These are phyloP conservation scores for Kluyveromyces siamensis DNA, from an alignment of 805 yeast species.

Conservation along the genomic window DNA sequence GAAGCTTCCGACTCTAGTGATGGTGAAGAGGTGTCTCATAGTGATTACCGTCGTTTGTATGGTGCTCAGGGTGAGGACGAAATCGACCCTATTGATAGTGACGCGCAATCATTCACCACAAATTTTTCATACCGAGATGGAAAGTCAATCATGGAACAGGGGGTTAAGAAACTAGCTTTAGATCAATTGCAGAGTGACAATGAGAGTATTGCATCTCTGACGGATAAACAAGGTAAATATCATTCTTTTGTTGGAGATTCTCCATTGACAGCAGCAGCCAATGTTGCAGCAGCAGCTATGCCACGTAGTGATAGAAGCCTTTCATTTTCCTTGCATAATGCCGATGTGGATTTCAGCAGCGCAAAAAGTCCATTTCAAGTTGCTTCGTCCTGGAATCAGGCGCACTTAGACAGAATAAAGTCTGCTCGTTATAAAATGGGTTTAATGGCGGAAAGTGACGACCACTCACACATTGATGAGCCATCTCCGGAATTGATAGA, in stretches of 20 bases:
- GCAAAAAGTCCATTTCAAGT: neutral
- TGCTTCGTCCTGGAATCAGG: neutral
- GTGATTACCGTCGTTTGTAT: neutral
- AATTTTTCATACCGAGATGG: constrained; percentile 28
- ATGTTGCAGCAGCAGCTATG: constrained; percentile 1
- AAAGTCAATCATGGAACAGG: constrained; percentile 23
- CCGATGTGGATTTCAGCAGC: neutral
- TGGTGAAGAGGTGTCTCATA: constrained; percentile 1
- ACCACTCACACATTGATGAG: constrained; percentile 42
- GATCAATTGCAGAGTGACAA: constrained; percentile 8
- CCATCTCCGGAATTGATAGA: constrained; percentile 64
- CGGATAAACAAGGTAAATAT: neutral
- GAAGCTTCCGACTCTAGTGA: constrained; percentile 24
- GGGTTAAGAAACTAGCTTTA: constrained; percentile 23
- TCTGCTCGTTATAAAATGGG: constrained; percentile 36
- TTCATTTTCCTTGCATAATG: neutral
- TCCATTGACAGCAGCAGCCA: neutral
- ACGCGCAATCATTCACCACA: constrained; percentile 10
- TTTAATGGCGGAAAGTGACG: constrained; percentile 38
- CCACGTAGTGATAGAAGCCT: neutral
- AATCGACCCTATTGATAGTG: constrained; percentile 5
- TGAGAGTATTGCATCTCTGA: neutral
- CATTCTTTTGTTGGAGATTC: constrained; percentile 1
- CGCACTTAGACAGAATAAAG: neutral
- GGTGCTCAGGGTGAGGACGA: constrained; percentile 4